Base-by-base conservation (phyloP, 495 filamentous ascomycete species). In the Rostrohypoxylon terebratum region DNA sequence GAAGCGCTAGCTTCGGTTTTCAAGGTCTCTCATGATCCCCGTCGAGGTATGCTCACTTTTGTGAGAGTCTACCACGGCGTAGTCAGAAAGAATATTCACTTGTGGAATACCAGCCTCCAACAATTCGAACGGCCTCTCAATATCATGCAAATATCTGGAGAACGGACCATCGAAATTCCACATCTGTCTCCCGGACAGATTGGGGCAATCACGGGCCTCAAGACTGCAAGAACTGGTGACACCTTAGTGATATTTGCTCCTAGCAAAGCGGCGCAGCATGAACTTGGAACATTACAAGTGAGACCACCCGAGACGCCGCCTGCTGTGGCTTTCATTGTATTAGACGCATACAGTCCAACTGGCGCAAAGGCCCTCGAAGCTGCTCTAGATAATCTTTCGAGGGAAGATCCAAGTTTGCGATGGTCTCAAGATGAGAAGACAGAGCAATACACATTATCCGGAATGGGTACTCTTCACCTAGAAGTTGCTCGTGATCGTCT, bases 381-480 rank as follows among this genome's bases (percentile, higher is more conserved):
- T n/a, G 88, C 89, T 1, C 84, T 99, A 2, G 86, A 84, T 1
- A 84, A 95, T 48, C 87, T 97, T 11, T 84, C 97, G 0, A 87
- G 96, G 53, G 96, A 99, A 82, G 96, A 99, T 75, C 96, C 96
- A 18, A 97, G 93, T 78, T 81, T 99, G n/a, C 88, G 94, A 23
- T 89, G 97, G 75, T 90, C 83, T 51, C 81, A 91, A 20, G 93
- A 98, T 75, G 91, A 94, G 71, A 96, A 98, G 76, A 94, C 93
- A 0, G 96, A 94, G 1, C 95, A 97, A 71, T 97, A 94, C 16
- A 90, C 97, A 8, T 84, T 99, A 1, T 93, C 92, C 40, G 96
- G 96, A 10, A 99, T 99, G 96, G 96, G 96, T 2, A 93, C 97
- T 59, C 87, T 99, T n/a, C 96, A 99, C 78, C 88, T 99, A 2